Conservation (phyloP, 2,329 filamentous ascomycete species). For the Aspergillus ochraceus region DNA sequence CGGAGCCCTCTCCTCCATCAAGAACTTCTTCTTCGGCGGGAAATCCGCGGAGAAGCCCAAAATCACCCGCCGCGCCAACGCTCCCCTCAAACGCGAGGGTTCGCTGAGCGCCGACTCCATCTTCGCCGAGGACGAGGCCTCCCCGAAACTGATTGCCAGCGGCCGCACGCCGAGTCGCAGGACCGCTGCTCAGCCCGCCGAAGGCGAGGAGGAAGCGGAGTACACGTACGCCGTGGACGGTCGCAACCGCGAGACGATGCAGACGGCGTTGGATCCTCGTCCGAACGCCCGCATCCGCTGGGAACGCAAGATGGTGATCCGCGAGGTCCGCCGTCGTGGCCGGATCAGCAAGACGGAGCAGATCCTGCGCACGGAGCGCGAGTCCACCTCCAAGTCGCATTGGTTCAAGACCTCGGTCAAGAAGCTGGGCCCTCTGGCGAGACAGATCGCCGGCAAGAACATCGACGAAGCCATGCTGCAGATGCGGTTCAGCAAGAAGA, state of each 20-base stretch:
- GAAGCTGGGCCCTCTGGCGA: slow-evolving; percentile 82
- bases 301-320: slow-evolving; percentile 81
- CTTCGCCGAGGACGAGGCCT: slow-evolving; percentile 39
- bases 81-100: slow-evolving; percentile 37
- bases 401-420: slow-evolving; percentile 83
- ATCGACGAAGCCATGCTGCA: slow-evolving; percentile 90
- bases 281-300: slow-evolving; percentile 70
- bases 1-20: slow-evolving; percentile 34
- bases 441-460: slow-evolving; percentile 90
- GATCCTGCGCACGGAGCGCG: slow-evolving; percentile 66
- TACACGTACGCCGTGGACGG: slow-evolving; percentile 24
- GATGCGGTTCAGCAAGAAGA: slow-evolving; percentile 96
- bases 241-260: slow-evolving; percentile 56
- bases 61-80: slow-evolving; percentile 25
- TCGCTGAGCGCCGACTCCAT: slow-evolving; percentile 40
- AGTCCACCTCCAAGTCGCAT: slow-evolving; percentile 62
- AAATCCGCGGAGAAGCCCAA: slow-evolving; percentile 28
- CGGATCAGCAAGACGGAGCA: slow-evolving; percentile 65
- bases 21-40: slow-evolving; percentile 34
- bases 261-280: slow-evolving; percentile 70
- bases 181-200: slow-evolving; percentile 14
- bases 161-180: slow-evolving; percentile 28
- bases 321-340: slow-evolving; percentile 68
- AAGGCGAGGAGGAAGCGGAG: slow-evolving; percentile 13
- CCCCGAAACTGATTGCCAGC: slow-evolving; percentile 24